Evolutionary conservation across 305 asterid genomes (phyloP).

Genomic region (Lippia alba): DNA sequence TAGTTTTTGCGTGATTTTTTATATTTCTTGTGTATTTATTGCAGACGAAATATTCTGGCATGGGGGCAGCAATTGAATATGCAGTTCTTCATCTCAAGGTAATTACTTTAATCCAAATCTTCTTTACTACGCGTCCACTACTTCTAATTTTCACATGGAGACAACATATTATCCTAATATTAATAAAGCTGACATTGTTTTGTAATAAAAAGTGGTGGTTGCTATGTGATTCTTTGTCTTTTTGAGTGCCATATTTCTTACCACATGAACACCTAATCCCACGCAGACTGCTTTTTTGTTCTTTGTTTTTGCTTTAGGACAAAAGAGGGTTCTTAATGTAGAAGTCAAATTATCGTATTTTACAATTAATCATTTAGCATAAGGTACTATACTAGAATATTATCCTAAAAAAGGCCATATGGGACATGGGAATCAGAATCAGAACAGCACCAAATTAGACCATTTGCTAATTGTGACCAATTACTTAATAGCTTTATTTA

Average conservation of each 20-base stretch:
- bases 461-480: no score
- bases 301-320: slow-evolving; percentile 20
- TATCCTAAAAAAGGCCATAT: neutral
- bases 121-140: slow-evolving; percentile 12
- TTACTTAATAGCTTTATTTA: neutral
- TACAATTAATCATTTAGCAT: neutral
- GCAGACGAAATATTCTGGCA: slow-evolving; percentile 80
- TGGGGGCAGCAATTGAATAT: slow-evolving; percentile 95
- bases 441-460: neutral
- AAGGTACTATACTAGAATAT: slow-evolving; percentile 13
- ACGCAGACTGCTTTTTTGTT: slow-evolving; percentile 13
- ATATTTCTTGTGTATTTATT: neutral
- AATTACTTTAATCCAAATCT: slow-evolving; percentile 1
- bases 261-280: slow-evolving; percentile 42
- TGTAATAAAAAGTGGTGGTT: slow-evolving; percentile 24
- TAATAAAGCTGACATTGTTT: neutral
- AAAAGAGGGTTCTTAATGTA: slow-evolving; percentile 26
- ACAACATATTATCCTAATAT: neutral
- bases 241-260: slow-evolving; percentile 25
- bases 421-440: slow-evolving; percentile 9
- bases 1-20: no score
- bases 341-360: slow-evolving; percentile 30
- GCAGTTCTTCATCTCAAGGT: slow-evolving; percentile 88
- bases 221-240: slow-evolving; percentile 24
- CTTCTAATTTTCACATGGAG: slow-evolving; percentile 18